Conservation (phyloP, 257 asterid species). For the Petunia axillaris region DNA sequence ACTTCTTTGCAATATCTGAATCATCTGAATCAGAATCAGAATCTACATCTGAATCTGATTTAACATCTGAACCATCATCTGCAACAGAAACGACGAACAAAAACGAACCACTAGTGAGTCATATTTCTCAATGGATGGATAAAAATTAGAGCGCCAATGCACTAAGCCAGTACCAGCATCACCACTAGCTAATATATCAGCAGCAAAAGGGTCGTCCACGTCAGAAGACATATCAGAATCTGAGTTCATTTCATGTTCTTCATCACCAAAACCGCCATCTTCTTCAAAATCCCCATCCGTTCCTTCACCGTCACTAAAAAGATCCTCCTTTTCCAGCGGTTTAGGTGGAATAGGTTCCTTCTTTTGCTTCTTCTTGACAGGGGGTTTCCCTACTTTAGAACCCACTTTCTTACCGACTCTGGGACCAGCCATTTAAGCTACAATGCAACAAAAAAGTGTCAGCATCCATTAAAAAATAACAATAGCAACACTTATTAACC, state of each 20-base stretch:
- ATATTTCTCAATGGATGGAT: neutral
- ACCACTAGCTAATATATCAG: slow-evolving; percentile 66
- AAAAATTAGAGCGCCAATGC: slow-evolving; percentile 21
- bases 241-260: slow-evolving; percentile 51
- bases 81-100: slow-evolving; percentile 1
- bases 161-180: slow-evolving; percentile 59
- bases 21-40: slow-evolving; percentile 67
- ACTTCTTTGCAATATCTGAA: slow-evolving; percentile 49
- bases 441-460: neutral
- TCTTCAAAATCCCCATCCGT: slow-evolving; percentile 41
- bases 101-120: slow-evolving; percentile 12
- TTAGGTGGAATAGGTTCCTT: slow-evolving; percentile 34
- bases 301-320: slow-evolving; percentile 54
- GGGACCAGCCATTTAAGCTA: slow-evolving; percentile 67
- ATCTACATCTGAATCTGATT: slow-evolving; percentile 50
- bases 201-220: slow-evolving; percentile 77
- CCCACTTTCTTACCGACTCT: slow-evolving; percentile 46
- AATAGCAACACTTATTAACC: neutral
- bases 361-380: slow-evolving; percentile 71
- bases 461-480: slow-evolving; percentile 9
- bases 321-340: slow-evolving; percentile 46
- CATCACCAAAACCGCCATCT: slow-evolving; percentile 43
- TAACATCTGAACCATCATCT: slow-evolving; percentile 14
- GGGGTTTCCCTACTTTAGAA: slow-evolving; percentile 33
- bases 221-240: slow-evolving; percentile 73